Evolutionary conservation across 306 rosid genomes (phyloP), one percentile per base, ranked within the genome.

Genomic region (Ormosia semicastrata): DNA sequence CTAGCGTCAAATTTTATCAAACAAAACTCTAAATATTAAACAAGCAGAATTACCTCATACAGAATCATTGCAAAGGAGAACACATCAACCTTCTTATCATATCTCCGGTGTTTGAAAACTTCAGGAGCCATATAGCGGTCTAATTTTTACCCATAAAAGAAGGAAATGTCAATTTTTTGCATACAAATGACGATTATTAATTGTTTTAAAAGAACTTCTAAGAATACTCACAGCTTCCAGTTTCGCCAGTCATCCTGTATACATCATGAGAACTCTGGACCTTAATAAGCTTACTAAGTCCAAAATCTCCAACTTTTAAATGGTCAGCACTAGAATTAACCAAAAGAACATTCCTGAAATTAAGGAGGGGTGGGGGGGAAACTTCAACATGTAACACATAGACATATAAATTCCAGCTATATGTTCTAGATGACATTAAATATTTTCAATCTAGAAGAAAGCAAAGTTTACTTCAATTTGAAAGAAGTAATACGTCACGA

Each of bases 61-160:
- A 94, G 82, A 83, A 94, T 94, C 98, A 94, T 92, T 24, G 94
- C 98, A 37, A 94, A 92, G 40, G 98, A 94, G 92, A 94, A 94
- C 67, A 94, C 98, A 69, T 94, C 98, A 60, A 94, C 97, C 90
- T 94, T 94, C 87, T 92, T 94, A 75, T 94, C 98, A 64, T 94
- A 94, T 84, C 81, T 89, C 82, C 93, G 82, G 85, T 94, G 98
- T 89, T 85, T 94, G 72, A 94, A 88, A 83, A 94, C 98, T 90
- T 94, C 98, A 12, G 98, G 98, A 83, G 98, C 98, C 97, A 94
- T 94, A 81, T 94, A 94, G 66, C 97, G 98, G 77, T 94, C 98
- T 94, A 78, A 83, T 56, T 71, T 83, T 68, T 64, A 44, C 40
- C 79, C 80, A 43, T 75, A 18, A 77, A 66, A 85, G 62, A 71